phyloP scores from a whole-genome alignment of 345 rosid genomes.

The Triadica sebifera region DNA sequence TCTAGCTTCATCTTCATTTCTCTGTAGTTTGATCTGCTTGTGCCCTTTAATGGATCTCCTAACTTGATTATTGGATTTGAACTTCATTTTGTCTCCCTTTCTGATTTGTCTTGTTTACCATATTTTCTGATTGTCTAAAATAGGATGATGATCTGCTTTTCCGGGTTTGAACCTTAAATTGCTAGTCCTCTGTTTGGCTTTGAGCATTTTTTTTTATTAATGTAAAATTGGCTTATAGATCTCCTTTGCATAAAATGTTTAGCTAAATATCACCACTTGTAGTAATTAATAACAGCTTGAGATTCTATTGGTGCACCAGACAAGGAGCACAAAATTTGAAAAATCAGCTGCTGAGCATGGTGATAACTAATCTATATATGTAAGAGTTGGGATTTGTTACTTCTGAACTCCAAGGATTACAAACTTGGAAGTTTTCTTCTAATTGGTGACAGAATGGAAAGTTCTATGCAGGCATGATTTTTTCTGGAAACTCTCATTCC shows the following conservation, averaged over 20 bases:
- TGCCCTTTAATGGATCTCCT: background rate
- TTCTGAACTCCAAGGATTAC: background rate
- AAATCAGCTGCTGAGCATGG: background rate
- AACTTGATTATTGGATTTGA: background rate
- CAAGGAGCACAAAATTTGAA: background rate
- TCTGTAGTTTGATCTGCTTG: background rate
- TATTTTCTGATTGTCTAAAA: background rate
- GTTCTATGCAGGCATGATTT: background rate
- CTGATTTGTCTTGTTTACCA: background rate
- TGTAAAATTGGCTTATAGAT: background rate
- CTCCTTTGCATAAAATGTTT: background rate
- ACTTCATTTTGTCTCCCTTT: background rate
- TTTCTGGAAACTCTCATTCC: background rate
- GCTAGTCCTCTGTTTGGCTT: background rate
- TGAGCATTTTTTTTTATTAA: background rate
- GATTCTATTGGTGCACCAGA: background rate
- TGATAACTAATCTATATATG: too few relatives aligned
- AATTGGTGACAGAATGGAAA: background rate
- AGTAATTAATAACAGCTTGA: slow-evolving; percentile 2
- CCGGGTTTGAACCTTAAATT: background rate
- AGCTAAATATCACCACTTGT: background rate
- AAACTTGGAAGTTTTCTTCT: background rate
- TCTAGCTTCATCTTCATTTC: background rate
- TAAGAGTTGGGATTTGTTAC: too few relatives aligned
- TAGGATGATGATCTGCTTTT: background rate